Percentiles rank a stretch among this genome's conserved stretches.
Conservation (phyloP, 495 filamentous ascomycete species). For the Tuber calosporum region DNA sequence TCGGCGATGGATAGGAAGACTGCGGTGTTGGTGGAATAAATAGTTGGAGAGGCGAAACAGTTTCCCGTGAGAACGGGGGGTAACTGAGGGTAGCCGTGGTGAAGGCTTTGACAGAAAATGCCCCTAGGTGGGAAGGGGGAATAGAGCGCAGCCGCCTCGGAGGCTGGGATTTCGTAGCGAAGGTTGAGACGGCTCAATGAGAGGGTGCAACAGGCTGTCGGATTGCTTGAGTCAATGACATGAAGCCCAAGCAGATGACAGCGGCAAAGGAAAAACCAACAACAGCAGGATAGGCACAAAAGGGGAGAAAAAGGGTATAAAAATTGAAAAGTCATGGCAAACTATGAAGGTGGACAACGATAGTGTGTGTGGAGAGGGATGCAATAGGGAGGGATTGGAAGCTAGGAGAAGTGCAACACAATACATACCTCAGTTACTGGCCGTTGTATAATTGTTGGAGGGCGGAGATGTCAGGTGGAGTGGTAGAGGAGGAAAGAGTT, state of each 20-base stretch:
- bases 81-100: slow-evolving; percentile 40
- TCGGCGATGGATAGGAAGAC: slow-evolving; percentile 38
- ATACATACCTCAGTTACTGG: neutral
- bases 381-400: neutral
- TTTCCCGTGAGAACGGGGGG: slow-evolving; percentile 41
- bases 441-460: neutral
- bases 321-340: slow-evolving; percentile 10
- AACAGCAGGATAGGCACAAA: slow-evolving; percentile 28
- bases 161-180: slow-evolving; percentile 21
- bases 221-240: slow-evolving; percentile 32
- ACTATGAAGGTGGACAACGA: neutral
- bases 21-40: slow-evolving; percentile 40
- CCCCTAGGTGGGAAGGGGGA: slow-evolving; percentile 31
- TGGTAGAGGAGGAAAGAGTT: neutral
- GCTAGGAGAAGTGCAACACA: neutral
- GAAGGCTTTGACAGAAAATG: slow-evolving; percentile 24
- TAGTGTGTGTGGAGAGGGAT: neutral
- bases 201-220: slow-evolving; percentile 30
- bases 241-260: slow-evolving; percentile 27
- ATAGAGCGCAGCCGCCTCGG: slow-evolving; percentile 23
- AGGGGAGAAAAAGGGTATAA: neutral
- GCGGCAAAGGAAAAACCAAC: slow-evolving; percentile 16
- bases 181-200: slow-evolving; percentile 24
- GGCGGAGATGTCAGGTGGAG: neutral
- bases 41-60: slow-evolving; percentile 32